phyloP scores from a whole-genome alignment of 768 basidiomycete species.

The Termitomyces sp. region DNA sequence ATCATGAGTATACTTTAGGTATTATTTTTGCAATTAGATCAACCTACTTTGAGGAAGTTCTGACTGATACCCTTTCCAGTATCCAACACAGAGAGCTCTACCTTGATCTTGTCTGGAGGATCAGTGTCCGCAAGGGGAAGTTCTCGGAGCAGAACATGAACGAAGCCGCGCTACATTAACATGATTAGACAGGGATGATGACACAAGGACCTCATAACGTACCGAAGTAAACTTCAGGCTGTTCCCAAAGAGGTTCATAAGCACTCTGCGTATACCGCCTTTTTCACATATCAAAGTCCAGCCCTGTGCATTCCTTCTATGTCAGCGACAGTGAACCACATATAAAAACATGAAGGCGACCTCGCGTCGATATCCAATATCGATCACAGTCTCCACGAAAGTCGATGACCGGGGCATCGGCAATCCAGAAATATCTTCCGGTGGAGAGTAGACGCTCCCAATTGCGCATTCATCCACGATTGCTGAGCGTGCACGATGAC shows the following conservation, averaged over 20 bases:
- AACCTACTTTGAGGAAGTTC: constrained; percentile 78
- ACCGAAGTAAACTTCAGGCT: constrained; percentile 90
- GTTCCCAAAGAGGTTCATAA: constrained; percentile 96
- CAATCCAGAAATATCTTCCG: constrained; percentile 47
- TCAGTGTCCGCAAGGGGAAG: constrained; percentile 54
- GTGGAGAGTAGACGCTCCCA: constrained; percentile 90
- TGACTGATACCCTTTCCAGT: constrained; percentile 96
- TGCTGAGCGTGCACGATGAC: constrained; percentile 77
- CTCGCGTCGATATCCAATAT: constrained; percentile 70
- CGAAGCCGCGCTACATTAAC: constrained; percentile 67
- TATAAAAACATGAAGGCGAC: constrained; percentile 31
- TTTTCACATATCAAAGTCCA: constrained; percentile 89
- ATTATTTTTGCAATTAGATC: neutral
- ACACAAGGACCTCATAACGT: constrained; percentile 18
- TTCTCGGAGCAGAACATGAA: constrained; percentile 82
- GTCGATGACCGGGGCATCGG: constrained; percentile 36
- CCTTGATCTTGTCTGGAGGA: constrained; percentile 57
- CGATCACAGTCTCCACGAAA: constrained; percentile 84
- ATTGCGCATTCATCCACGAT: constrained; percentile 73
- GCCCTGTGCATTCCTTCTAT: constrained; percentile 43
- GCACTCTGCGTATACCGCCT: constrained; percentile 84
- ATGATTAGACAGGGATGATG: neutral
- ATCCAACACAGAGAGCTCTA: constrained; percentile 84
- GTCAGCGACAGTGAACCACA: neutral
- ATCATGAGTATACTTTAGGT: neutral